Base-by-base conservation (phyloP, 139 green algal genomes). In the Tetradesmus lagerheimii region DNA sequence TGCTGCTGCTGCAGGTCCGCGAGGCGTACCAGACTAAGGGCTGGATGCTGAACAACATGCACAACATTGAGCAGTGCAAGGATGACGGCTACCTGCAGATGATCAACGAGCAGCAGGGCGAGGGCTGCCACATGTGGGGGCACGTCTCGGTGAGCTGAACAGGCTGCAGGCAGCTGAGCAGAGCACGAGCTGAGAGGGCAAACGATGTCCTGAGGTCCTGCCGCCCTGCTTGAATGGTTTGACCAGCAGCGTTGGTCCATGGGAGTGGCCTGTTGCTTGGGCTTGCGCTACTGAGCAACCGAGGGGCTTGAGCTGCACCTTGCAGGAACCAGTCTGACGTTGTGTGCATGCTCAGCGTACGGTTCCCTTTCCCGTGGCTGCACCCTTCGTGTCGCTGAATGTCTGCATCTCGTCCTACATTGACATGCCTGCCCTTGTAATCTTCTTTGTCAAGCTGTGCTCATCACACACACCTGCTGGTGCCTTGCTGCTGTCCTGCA, bases 71-170 rank as follows among this genome's bases (percentile, higher is more conserved):
- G 87, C 96, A 99, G 92, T 99, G 98, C 93, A 91, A 94, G 38
- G 90, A 96, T 75, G 97, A 99, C 90, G 89, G 85, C 15, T 98
- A 96, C 87, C 75, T 95, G 37, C 91, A 95, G 53, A 92, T 93
- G 38, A 91, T 99, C 20, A 92, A 96, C 71, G 94, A 94, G 85
- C 96, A 99, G 89, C 79, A 94, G 74, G 96, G 96, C 1, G 98
- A 99, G 91, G 98, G 98, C 25, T 99, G 98, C 94, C 95, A 95
- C 64, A 92, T 99, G 71, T 98, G 96, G 91, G 98, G 98, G 18
- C 92, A 94, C 43, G 86, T 99, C 18, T 87, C 93, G 67, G 97
- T 98, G 62, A 98, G 96, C 88, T n/a, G n/a, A 97, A 6, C 85
- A 35, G 16, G 35, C 35, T 14, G 37, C 76, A 82, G 37, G 1